Evolutionary conservation across 208 protist species (phyloP).

Genomic region (Leishmania aethiopica): DNA sequence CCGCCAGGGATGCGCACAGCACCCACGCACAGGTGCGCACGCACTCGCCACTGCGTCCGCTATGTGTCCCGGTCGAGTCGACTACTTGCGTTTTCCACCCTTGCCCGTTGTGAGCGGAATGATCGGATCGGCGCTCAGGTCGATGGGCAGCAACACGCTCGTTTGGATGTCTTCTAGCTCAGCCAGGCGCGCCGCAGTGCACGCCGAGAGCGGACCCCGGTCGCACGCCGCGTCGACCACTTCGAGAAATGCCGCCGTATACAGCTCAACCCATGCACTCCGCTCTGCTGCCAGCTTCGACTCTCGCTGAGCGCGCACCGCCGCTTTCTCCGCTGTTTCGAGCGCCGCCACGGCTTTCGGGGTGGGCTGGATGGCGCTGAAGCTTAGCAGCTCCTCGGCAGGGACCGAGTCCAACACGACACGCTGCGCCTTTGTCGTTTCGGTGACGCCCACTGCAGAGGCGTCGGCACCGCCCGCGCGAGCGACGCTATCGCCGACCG

Average conservation of each 20-base stretch:
- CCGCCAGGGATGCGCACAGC: not conserved
- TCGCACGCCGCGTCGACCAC: conserved; percentile 55
- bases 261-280: not conserved
- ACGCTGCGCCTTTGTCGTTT: conserved; percentile 13
- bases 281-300: conserved; percentile 13
- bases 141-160: conserved; percentile 53
- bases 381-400: conserved; percentile 16
- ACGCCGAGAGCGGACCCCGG: conserved; percentile 60
- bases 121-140: conserved; percentile 48
- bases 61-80: not conserved
- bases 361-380: conserved; percentile 8
- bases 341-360: conserved; percentile 9
- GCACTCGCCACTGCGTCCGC: no score
- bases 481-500: not conserved
- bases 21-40: not conserved
- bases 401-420: conserved; percentile 10
- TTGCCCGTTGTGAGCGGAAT: conserved; percentile 38
- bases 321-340: conserved; percentile 11
- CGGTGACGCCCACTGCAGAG: not conserved
- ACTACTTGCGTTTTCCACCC: conserved; percentile 25
- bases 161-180: conserved; percentile 60
- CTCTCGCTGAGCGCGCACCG: conserved; percentile 5
- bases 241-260: conserved; percentile 23
- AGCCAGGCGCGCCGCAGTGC: conserved; percentile 38
- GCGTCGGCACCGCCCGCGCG: not conserved